Percentiles rank a stretch among this genome's conserved stretches.
These are phyloP conservation scores for Cryptomeria japonica DNA, from an alignment of 75 land plant species.

Conservation along the genomic window DNA sequence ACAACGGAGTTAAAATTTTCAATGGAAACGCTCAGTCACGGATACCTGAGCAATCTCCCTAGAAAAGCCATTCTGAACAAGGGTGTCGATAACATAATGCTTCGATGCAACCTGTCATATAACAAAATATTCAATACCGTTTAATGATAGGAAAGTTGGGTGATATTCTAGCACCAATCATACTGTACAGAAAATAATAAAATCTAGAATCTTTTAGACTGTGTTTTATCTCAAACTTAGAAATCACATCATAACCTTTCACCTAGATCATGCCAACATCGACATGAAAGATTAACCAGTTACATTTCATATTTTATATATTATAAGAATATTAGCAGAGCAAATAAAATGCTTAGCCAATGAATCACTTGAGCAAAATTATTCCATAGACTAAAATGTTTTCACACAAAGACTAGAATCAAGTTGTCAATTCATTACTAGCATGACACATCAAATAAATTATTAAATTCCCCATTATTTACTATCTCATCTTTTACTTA, in stretches of 20 bases:
- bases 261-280: background rate
- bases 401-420: background rate
- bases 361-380: background rate
- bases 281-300: background rate
- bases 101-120: conserved; percentile 73
- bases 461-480: background rate
- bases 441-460: background rate
- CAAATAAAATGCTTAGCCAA: background rate
- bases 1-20: background rate
- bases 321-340: background rate
- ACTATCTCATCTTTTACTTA: background rate
- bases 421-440: conserved; percentile 1
- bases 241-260: background rate
- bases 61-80: conserved; percentile 78
- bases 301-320: conserved; percentile 3
- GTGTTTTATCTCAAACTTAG: background rate
- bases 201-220: background rate
- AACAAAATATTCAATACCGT: background rate
- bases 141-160: background rate
- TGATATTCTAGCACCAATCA: background rate
- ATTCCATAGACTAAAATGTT: background rate
- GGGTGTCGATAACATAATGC: conserved; percentile 51
- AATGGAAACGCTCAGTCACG: background rate
- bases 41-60: conserved; percentile 83
- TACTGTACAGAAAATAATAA: background rate